Evolutionary conservation across 495 filamentous ascomycete genomes (phyloP).

Genomic region (Neurospora sp.): DNA sequence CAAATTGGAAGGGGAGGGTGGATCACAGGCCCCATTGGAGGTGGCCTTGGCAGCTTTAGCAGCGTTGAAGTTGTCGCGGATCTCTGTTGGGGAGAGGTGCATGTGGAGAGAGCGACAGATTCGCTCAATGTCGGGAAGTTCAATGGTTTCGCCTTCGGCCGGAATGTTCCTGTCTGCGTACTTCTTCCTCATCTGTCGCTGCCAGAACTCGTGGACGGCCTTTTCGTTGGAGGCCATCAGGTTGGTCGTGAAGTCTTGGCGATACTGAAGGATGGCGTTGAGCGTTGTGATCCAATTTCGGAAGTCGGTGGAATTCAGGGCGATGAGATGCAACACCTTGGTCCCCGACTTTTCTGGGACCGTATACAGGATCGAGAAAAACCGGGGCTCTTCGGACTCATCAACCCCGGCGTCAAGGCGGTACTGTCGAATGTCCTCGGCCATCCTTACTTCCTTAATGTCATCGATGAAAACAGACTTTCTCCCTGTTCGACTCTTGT

Average conservation of each 20-base stretch:
- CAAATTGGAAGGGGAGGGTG: slow-evolving; percentile 46
- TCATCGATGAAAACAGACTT: slow-evolving; percentile 92
- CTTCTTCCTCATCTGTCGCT: slow-evolving; percentile 67
- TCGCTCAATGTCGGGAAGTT: slow-evolving; percentile 64
- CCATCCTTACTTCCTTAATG: slow-evolving; percentile 78
- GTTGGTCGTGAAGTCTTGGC: slow-evolving; percentile 80
- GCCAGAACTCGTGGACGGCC: slow-evolving; percentile 72
- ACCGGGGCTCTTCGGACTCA: slow-evolving; percentile 51
- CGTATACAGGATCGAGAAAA: slow-evolving; percentile 84
- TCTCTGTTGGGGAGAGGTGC: slow-evolving; percentile 64
- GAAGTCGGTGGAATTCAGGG: slow-evolving; percentile 56
- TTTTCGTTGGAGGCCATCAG: slow-evolving; percentile 72
- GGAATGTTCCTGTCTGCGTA: slow-evolving; percentile 44
- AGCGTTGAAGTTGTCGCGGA: slow-evolving; percentile 64
- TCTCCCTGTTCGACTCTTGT: slow-evolving; percentile 54
- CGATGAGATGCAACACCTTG: slow-evolving; percentile 70
- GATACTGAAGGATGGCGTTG: slow-evolving; percentile 66
- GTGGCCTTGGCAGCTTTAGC: slow-evolving; percentile 44
- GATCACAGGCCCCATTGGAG: background rate
- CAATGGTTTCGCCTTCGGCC: slow-evolving; percentile 58
- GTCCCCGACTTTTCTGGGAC: slow-evolving; percentile 61
- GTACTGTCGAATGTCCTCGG: slow-evolving; percentile 79
- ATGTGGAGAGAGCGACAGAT: slow-evolving; percentile 85
- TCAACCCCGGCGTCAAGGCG: slow-evolving; percentile 69
- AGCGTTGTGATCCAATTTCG: slow-evolving; percentile 73